phyloP scores from a whole-genome alignment of 2,329 filamentous ascomycete genomes.

The Stemphylium lycopersici region DNA sequence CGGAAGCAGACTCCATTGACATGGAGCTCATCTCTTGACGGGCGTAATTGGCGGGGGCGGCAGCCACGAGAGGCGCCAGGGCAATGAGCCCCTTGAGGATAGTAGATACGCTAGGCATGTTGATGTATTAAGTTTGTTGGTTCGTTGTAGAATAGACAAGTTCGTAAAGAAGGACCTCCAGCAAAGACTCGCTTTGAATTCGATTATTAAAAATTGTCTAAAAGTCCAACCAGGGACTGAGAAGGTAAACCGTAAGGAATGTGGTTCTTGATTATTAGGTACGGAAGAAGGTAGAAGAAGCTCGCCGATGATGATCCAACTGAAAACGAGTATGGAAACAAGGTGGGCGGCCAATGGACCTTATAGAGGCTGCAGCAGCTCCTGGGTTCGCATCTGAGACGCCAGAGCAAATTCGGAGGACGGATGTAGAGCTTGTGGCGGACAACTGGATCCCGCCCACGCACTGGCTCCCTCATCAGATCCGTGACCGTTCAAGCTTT shows the following conservation, averaged over 20 bases:
- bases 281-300: conserved; percentile 38
- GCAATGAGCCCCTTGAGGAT: conserved; percentile 44
- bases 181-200: conserved; percentile 49
- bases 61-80: conserved; percentile 44
- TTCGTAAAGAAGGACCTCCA: conserved; percentile 38
- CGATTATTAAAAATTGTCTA: conserved; percentile 44
- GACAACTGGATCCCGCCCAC: conserved; percentile 41
- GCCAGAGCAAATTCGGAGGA: conserved; percentile 45
- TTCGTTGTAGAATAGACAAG: conserved; percentile 24
- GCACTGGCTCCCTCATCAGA: conserved; percentile 38
- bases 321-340: conserved; percentile 47
- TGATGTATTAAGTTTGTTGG: conserved; percentile 40
- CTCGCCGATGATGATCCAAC: conserved; percentile 45
- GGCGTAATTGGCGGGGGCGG: conserved; percentile 36
- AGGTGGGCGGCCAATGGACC: conserved; percentile 46
- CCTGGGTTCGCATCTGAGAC: conserved; percentile 45
- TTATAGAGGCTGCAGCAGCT: conserved; percentile 45
- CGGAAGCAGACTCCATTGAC: background rate
- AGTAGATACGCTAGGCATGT: conserved; percentile 48
- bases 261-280: conserved; percentile 45
- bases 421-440: conserved; percentile 43
- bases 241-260: conserved; percentile 47
- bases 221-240: conserved; percentile 50
- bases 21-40: conserved; percentile 28
- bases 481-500: conserved; percentile 43